Evolutionary conservation across 2,329 filamentous ascomycete species (phyloP).

Genomic region (Aspergillus sp.): DNA sequence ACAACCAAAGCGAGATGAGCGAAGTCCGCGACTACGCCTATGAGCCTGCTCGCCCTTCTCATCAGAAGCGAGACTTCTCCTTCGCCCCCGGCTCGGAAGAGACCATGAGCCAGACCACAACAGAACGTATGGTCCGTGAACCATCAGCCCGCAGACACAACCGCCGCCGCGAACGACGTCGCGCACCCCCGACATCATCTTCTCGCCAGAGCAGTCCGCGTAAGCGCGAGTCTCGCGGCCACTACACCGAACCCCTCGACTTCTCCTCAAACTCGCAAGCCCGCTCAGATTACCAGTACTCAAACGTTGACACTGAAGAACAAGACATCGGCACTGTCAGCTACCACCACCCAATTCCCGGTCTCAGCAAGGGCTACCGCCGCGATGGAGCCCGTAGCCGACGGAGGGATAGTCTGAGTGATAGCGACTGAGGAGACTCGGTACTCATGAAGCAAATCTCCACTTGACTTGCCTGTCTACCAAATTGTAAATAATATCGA

Average conservation of each 20-base stretch:
- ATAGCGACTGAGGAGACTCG: slow-evolving; percentile 47
- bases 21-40: slow-evolving; percentile 47
- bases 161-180: slow-evolving; percentile 31
- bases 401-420: slow-evolving; percentile 54
- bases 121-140: slow-evolving; percentile 32
- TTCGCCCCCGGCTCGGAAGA: slow-evolving; percentile 52
- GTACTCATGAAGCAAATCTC: slow-evolving; percentile 21
- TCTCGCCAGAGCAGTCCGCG: slow-evolving; percentile 38
- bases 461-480: background rate
- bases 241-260: slow-evolving; percentile 46
- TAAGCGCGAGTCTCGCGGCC: slow-evolving; percentile 37
- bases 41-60: slow-evolving; percentile 22
- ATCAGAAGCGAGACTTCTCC: slow-evolving; percentile 44
- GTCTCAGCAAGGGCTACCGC: slow-evolving; percentile 48
- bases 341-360: slow-evolving; percentile 59
- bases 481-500: background rate
- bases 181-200: slow-evolving; percentile 25
- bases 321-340: slow-evolving; percentile 52
- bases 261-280: slow-evolving; percentile 41
- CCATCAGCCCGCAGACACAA: slow-evolving; percentile 30
- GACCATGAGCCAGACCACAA: slow-evolving; percentile 35
- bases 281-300: slow-evolving; percentile 42
- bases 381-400: slow-evolving; percentile 39
- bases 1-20: slow-evolving; percentile 47
- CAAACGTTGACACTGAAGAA: slow-evolving; percentile 42